Conservation (phyloP, 2,329 filamentous ascomycete genomes). For the Anisogramma anomala region DNA sequence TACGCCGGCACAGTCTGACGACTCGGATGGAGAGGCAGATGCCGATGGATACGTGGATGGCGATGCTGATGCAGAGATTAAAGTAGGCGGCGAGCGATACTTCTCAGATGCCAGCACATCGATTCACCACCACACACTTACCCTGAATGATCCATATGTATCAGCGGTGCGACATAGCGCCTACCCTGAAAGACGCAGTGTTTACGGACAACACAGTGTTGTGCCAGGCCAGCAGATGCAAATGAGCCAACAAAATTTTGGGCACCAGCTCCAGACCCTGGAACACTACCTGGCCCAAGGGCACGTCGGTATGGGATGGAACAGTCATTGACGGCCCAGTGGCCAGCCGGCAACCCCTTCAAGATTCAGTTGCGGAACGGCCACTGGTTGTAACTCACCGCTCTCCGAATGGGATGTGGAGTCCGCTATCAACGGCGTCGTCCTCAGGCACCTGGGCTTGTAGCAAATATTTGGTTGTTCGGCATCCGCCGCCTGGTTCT, state of each 20-base stretch:
- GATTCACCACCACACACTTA: too few species aligned
- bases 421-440: slow-evolving; percentile 7
- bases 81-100: slow-evolving; percentile 3
- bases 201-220: slow-evolving; percentile 1
- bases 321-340: slow-evolving; percentile 11
- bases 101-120: slow-evolving; percentile 6
- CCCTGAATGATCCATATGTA: slow-evolving; percentile 4
- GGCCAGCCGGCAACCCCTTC: slow-evolving; percentile 6
- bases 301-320: slow-evolving; percentile 9
- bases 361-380: slow-evolving; percentile 1
- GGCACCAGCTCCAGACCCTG: slow-evolving; percentile 7
- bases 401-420: slow-evolving; percentile 6
- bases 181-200: slow-evolving; percentile 4
- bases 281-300: slow-evolving; percentile 8
- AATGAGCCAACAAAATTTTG: slow-evolving; percentile 9
- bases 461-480: background rate
- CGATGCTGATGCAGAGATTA: slow-evolving; percentile 11
- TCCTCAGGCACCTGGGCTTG: slow-evolving; percentile 1
- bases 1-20: slow-evolving; percentile 7
- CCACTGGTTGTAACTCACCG: slow-evolving; percentile 5
- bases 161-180: slow-evolving; percentile 4
- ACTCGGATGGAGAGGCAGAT: slow-evolving; percentile 7
- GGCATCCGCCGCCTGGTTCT: background rate
- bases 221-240: slow-evolving; percentile 12
- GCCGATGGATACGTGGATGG: slow-evolving; percentile 4